Evolutionary conservation across 805 yeast species (phyloP).

Genomic region (Grigorovia transvaalensis): DNA sequence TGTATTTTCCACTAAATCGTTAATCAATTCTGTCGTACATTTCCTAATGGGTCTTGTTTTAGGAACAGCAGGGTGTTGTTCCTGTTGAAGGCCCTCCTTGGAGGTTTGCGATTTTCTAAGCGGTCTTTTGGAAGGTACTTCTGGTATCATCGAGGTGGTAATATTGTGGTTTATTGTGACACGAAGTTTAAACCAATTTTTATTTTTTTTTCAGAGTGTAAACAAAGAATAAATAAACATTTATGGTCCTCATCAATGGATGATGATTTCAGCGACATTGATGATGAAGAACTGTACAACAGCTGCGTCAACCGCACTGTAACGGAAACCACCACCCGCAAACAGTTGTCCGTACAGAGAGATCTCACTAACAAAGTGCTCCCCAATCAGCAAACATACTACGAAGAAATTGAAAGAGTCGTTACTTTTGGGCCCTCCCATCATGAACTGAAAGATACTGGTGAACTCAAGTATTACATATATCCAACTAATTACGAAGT

Average conservation of each 20-base stretch:
- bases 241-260: background rate
- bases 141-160: background rate
- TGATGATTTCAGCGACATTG: constrained; percentile 12
- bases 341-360: constrained; percentile 27
- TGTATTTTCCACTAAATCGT: constrained; percentile 5
- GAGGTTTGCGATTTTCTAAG: background rate
- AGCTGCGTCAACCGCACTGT: constrained; percentile 27
- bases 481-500: constrained; percentile 81
- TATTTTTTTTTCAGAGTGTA: no score
- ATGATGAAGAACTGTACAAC: constrained; percentile 24
- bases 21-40: constrained; percentile 8
- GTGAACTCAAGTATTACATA: constrained; percentile 37
- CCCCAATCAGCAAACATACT: constrained; percentile 22
- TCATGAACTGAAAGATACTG: constrained; percentile 32
- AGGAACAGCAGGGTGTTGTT: constrained; percentile 3
- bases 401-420: constrained; percentile 31
- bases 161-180: no score
- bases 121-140: constrained; percentile 4
- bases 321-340: constrained; percentile 23
- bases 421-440: constrained; percentile 37
- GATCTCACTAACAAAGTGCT: constrained; percentile 27
- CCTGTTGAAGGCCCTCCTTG: background rate
- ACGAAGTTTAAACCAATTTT: no score
- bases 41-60: constrained; percentile 6
- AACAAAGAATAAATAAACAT: no score